Evolutionary conservation across 345 rosid species (phyloP), one percentile per base, ranked within the genome.

Genomic region (Aquilaria malaccensis): DNA sequence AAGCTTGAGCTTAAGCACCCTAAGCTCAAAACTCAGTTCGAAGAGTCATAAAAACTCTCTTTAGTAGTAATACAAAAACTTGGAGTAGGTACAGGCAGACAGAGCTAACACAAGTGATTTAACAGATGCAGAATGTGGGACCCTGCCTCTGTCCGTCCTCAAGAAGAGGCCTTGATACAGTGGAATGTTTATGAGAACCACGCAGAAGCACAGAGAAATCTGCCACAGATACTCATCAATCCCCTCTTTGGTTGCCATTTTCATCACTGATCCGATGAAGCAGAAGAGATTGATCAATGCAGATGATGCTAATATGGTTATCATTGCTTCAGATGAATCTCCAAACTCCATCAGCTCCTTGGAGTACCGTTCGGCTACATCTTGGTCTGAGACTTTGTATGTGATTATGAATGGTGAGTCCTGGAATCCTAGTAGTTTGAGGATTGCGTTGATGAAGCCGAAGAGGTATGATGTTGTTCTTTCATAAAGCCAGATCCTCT

Each of bases 291-390:
- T 81, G 1, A 81, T 65, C 76, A 79, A 45, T 63, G 79, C 83
- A 46, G 76, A 45, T 46, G 83, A 63, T 41, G 76, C 71, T 30
- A 77, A 11, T 2, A 72, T 60, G 4, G 71, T 68, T 59, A 81
- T 76, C 76, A 76, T 70, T 3, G 56, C 13, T 37, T 37, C 43
- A 6, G 76, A 67, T 3, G 74, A 60, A 67, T 66, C 68, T 15
- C 77, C 80, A 10, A 81, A 81, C 53, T 79, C 86, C 69, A 79
- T 67, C 12, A 74, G 43, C 66, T 76, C 81, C 56, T 68, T 52
- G 11, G 66, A 61, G 13, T 79, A 79, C 66, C 80, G 68, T 49
- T 63, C 55, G 13, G 52, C 31, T 4, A 72, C 78, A 33, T 81
- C 86, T 0, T 72, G 75, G 2, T 74, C 59, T 10, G 46, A 74